Evolutionary conservation across 2,329 filamentous ascomycete species (phyloP).

Genomic region (Trichoderma sp.): DNA sequence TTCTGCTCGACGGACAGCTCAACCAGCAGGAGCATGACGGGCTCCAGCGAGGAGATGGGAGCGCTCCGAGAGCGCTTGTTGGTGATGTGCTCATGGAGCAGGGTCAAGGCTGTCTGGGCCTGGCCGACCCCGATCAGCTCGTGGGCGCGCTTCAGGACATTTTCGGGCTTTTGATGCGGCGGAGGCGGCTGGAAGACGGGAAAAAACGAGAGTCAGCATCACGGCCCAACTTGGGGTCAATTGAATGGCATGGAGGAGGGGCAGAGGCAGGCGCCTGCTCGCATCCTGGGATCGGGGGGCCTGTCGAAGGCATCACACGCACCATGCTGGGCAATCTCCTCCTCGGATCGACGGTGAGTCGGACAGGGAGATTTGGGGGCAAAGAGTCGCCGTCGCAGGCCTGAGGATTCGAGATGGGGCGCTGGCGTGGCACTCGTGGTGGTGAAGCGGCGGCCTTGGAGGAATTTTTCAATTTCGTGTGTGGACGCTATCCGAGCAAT

Average conservation of each 20-base stretch:
- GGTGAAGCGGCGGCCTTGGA: constrained; percentile 42
- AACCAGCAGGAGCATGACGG: constrained; percentile 96
- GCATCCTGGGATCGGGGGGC: no score
- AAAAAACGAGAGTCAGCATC: constrained; percentile 36
- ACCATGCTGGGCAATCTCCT: constrained; percentile 58
- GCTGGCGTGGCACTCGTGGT: constrained; percentile 46
- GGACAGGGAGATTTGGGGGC: constrained; percentile 43
- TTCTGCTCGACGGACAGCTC: constrained; percentile 95
- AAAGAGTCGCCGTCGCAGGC: constrained; percentile 46
- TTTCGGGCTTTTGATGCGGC: constrained; percentile 96
- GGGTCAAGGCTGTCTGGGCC: constrained; percentile 84
- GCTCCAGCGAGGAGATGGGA: constrained; percentile 93
- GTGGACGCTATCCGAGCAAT: constrained; percentile 48
- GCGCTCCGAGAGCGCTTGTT: constrained; percentile 98
- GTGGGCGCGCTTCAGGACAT: constrained; percentile 97
- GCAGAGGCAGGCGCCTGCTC: constrained; percentile 37
- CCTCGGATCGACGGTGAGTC: constrained; percentile 44
- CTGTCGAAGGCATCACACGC: constrained; percentile 34
- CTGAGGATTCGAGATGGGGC: constrained; percentile 41
- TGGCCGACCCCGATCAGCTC: constrained; percentile 98
- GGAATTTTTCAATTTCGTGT: constrained; percentile 52
- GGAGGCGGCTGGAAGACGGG: constrained; percentile 74
- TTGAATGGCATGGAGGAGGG: constrained; percentile 29
- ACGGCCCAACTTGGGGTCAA: constrained; percentile 26
- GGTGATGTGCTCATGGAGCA: constrained; percentile 98